Percentiles rank a stretch among this genome's conserved stretches.
phyloP scores from a whole-genome alignment of 2,329 filamentous ascomycete genomes.

The Exophiala bonariae region DNA sequence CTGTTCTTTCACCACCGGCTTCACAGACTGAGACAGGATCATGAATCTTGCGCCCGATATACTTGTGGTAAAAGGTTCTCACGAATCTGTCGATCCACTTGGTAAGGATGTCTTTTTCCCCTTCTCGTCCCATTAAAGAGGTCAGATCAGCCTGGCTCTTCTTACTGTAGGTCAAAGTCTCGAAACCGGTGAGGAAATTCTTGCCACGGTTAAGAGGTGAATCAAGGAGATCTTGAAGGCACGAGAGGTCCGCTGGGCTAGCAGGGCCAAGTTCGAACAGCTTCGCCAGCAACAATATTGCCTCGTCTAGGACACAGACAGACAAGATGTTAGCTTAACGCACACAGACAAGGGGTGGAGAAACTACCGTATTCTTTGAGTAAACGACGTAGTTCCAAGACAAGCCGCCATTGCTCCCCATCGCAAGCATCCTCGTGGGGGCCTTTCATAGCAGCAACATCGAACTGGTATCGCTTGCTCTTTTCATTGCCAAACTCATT shows the following conservation, averaged over 20 bases:
- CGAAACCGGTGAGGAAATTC: conserved; percentile 1
- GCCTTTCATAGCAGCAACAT: conserved; percentile 8
- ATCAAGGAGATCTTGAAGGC: conserved; percentile 8
- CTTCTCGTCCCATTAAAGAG: conserved; percentile 6
- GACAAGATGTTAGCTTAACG: no score
- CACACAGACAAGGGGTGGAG: not conserved
- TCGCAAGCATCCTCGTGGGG: not conserved
- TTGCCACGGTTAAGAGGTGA: not conserved
- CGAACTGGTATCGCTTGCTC: conserved; percentile 5
- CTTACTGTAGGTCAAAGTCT: conserved; percentile 10
- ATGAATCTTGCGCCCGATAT: conserved; percentile 10
- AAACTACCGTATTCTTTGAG: conserved; percentile 12
- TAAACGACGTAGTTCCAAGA: conserved; percentile 4
- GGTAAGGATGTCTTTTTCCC: conserved; percentile 8
- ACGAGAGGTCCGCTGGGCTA: conserved; percentile 4
- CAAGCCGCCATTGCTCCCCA: conserved; percentile 7
- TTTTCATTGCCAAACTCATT: not conserved
- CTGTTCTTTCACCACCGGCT: not conserved
- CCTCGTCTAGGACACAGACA: no score
- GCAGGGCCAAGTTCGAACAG: conserved; percentile 11
- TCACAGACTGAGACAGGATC: conserved; percentile 12
- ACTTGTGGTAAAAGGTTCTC: conserved; percentile 6
- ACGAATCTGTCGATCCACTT: conserved; percentile 9
- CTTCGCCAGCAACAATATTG: conserved; percentile 6
- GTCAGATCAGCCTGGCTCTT: conserved; percentile 11